These are phyloP conservation scores for Plantago lanceolata DNA, from an alignment of 305 asterid species.

Conservation along the genomic window DNA sequence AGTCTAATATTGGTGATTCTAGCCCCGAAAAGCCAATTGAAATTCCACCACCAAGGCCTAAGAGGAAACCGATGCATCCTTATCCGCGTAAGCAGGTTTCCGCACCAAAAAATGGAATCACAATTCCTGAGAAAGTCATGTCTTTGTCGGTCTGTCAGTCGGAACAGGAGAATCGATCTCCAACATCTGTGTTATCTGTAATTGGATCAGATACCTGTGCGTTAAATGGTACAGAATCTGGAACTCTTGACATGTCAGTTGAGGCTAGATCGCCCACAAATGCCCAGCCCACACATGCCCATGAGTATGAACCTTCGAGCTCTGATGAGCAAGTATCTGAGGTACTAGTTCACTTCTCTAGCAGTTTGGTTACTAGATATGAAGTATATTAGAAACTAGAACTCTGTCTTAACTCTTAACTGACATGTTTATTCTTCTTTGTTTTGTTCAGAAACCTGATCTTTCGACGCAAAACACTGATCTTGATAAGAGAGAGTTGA, in stretches of 20 bases:
- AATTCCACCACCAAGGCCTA: constrained; percentile 95
- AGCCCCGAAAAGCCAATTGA: constrained; percentile 52
- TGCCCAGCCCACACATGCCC: constrained; percentile 20
- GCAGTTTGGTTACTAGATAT: not conserved
- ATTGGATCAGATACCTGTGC: constrained; percentile 47
- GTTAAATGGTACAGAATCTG: constrained; percentile 31
- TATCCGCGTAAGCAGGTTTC: constrained; percentile 75
- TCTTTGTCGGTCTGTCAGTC: constrained; percentile 27
- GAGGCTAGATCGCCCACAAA: not conserved
- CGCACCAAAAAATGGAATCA: constrained; percentile 29
- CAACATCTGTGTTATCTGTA: constrained; percentile 66
- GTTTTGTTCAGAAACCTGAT: constrained; percentile 32
- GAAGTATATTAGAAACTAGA: not conserved
- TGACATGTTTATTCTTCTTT: constrained; percentile 14
- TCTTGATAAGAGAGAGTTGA: constrained; percentile 23
- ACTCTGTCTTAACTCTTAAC: constrained; percentile 9
- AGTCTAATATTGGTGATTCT: constrained; percentile 44
- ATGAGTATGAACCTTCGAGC: constrained; percentile 36
- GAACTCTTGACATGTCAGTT: constrained; percentile 33
- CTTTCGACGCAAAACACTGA: constrained; percentile 19
- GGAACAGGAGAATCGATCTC: constrained; percentile 56
- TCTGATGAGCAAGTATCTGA: constrained; percentile 37
- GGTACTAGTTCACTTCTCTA: constrained; percentile 33
- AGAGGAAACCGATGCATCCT: constrained; percentile 89
- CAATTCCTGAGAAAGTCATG: constrained; percentile 32